Conservation (phyloP, 2,329 filamentous ascomycete genomes). For the Aspergillus aculeatinus region DNA sequence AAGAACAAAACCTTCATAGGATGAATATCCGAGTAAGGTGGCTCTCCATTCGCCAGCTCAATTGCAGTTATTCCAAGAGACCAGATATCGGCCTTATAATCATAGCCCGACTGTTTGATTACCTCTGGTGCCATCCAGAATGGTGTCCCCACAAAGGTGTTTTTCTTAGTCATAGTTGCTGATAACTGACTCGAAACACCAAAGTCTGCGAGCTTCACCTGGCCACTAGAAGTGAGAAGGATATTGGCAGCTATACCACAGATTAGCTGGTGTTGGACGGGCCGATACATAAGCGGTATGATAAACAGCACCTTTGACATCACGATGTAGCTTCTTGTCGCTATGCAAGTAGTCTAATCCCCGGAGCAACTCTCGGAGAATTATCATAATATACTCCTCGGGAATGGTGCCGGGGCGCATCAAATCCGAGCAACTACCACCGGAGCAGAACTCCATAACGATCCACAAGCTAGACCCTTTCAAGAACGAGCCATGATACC, state of each 20-base stretch:
- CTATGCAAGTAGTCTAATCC: constrained; percentile 90
- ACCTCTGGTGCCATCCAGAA: constrained; percentile 99
- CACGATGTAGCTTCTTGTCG: constrained; percentile 93
- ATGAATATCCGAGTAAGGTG: constrained; percentile 93
- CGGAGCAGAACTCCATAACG: constrained; percentile 98
- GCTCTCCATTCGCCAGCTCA: constrained; percentile 86
- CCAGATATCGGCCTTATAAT: constrained; percentile 98
- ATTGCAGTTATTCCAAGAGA: constrained; percentile 92
- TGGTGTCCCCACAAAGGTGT: constrained; percentile 95
- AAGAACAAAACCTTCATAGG: constrained; percentile 98
- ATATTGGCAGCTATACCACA: constrained; percentile 78
- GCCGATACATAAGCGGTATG: no score
- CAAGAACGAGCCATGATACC: constrained; percentile 95
- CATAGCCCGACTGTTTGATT: constrained; percentile 97
- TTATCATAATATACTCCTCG: constrained; percentile 97
- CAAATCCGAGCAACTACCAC: constrained; percentile 91
- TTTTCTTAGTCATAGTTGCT: constrained; percentile 99
- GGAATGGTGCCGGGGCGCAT: constrained; percentile 90
- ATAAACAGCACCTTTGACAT: constrained; percentile 76
- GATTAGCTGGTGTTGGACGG: constrained; percentile 14
- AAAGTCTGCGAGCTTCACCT: constrained; percentile 97
- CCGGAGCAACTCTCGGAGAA: constrained; percentile 82
- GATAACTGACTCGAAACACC: constrained; percentile 94
- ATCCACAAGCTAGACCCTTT: constrained; percentile 98
- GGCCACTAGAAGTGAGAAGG: constrained; percentile 81